phyloP scores from a whole-genome alignment of 345 rosid genomes.

The Garcia nutans region DNA sequence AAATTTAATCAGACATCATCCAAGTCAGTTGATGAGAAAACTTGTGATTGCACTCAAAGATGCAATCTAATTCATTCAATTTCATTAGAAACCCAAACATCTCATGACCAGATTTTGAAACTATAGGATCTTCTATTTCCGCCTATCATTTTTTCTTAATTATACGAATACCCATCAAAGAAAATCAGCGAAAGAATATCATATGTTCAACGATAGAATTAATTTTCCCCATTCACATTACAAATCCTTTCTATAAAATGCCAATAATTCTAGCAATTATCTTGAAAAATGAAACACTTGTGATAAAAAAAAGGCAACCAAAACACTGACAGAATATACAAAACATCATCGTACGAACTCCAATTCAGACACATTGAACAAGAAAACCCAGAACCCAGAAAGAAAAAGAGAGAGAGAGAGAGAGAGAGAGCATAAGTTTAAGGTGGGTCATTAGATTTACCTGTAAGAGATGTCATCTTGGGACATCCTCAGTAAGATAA shows the following conservation, averaged over 20 bases:
- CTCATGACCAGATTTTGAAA: too few relatives aligned
- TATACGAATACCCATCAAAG: background rate
- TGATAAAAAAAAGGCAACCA: background rate
- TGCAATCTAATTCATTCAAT: background rate
- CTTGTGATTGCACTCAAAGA: background rate
- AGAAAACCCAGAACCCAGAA: background rate
- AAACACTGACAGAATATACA: background rate
- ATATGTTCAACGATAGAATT: background rate
- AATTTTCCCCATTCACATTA: background rate
- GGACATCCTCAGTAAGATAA: slow-evolving; percentile 39
- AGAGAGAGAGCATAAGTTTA: background rate
- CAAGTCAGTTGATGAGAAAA: background rate
- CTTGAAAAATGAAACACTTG: background rate
- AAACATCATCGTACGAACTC: background rate
- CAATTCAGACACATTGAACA: background rate
- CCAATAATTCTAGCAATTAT: background rate
- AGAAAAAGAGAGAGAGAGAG: background rate
- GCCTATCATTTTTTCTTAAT: background rate
- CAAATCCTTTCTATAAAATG: background rate
- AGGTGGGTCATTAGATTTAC: slow-evolving; percentile 17
- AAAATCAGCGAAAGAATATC: background rate
- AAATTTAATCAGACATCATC: too few relatives aligned
- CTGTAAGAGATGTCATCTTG: slow-evolving; percentile 53
- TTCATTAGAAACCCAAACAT: background rate
- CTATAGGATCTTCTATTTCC: background rate